Conservation (phyloP, 495 filamentous ascomycete species). For the Cairneyella variabilis region DNA sequence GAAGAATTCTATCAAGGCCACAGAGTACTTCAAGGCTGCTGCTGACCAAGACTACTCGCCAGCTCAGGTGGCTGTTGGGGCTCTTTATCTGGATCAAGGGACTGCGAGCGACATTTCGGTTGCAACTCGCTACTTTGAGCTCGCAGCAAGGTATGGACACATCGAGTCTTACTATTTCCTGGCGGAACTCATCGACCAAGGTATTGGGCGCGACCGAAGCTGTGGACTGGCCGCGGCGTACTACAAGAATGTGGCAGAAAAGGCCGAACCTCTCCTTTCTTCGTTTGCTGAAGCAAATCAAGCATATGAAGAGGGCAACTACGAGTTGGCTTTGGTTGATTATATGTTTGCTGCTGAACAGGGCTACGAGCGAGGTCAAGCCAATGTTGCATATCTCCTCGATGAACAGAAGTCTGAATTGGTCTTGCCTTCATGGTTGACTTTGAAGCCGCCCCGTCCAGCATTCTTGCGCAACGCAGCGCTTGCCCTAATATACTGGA, state of each 20-base stretch:
- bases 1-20: slow-evolving; percentile 68
- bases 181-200: slow-evolving; percentile 81
- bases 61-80: slow-evolving; percentile 78
- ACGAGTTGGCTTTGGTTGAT: slow-evolving; percentile 77
- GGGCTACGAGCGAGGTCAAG: slow-evolving; percentile 88
- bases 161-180: slow-evolving; percentile 96
- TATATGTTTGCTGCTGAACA: slow-evolving; percentile 95
- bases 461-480: slow-evolving; percentile 63
- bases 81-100: slow-evolving; percentile 87
- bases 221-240: slow-evolving; percentile 80
- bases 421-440: slow-evolving; percentile 43
- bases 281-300: slow-evolving; percentile 82
- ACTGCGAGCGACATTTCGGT: slow-evolving; percentile 56
- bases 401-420: slow-evolving; percentile 73
- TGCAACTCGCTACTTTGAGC: slow-evolving; percentile 84
- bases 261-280: slow-evolving; percentile 77
- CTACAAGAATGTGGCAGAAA: slow-evolving; percentile 94
- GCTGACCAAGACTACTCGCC: slow-evolving; percentile 81
- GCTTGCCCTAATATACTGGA: slow-evolving; percentile 92
- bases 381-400: slow-evolving; percentile 89
- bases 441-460: slow-evolving; percentile 34
- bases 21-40: slow-evolving; percentile 75
- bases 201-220: slow-evolving; percentile 73
- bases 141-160: slow-evolving; percentile 82
- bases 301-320: slow-evolving; percentile 79